Conservation (phyloP, 1,284 basidiomycete species). For the Ceraceosorus guamensis region DNA sequence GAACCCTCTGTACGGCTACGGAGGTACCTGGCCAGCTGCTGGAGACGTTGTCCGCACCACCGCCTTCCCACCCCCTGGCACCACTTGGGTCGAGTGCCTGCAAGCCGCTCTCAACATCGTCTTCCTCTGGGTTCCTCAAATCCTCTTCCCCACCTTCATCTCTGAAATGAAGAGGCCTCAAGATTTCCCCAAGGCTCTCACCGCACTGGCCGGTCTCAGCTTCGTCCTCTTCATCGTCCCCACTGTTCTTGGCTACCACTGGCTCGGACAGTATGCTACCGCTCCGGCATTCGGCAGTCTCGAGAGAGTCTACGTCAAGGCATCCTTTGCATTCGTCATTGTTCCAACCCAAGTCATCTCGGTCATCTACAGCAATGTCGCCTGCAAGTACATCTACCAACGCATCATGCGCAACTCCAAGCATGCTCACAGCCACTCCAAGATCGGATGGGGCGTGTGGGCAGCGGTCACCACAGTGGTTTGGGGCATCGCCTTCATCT, state of each 20-base stretch:
- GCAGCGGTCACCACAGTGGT: slow-evolving; percentile 54
- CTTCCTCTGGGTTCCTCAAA: slow-evolving; percentile 23
- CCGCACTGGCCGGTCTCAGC: slow-evolving; percentile 8
- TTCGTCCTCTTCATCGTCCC: slow-evolving; percentile 15
- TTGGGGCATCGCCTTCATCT: slow-evolving; percentile 58
- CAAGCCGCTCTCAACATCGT: slow-evolving; percentile 50
- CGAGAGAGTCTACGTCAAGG: slow-evolving; percentile 52
- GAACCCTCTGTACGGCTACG: slow-evolving; percentile 8
- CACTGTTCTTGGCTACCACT: slow-evolving; percentile 11
- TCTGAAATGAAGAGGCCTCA: slow-evolving; percentile 7
- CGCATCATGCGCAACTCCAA: slow-evolving; percentile 20
- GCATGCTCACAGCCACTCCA: slow-evolving; percentile 51
- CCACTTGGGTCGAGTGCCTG: slow-evolving; percentile 56
- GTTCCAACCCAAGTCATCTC: slow-evolving; percentile 34
- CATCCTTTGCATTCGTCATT: slow-evolving; percentile 49
- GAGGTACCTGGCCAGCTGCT: slow-evolving; percentile 2
- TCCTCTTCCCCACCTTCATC: slow-evolving; percentile 14
- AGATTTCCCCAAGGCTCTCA: slow-evolving; percentile 16
- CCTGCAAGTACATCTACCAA: slow-evolving; percentile 23
- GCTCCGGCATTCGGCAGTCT: slow-evolving; percentile 55
- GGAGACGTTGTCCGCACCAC: slow-evolving; percentile 4
- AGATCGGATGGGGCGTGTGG: slow-evolving; percentile 59
- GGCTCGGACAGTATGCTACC: slow-evolving; percentile 52
- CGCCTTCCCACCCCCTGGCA: slow-evolving; percentile 37
- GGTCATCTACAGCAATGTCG: slow-evolving; percentile 24